Base-by-base conservation (phyloP, 2,329 filamentous ascomycete genomes). In the Zymoseptoria ardabiliae region DNA sequence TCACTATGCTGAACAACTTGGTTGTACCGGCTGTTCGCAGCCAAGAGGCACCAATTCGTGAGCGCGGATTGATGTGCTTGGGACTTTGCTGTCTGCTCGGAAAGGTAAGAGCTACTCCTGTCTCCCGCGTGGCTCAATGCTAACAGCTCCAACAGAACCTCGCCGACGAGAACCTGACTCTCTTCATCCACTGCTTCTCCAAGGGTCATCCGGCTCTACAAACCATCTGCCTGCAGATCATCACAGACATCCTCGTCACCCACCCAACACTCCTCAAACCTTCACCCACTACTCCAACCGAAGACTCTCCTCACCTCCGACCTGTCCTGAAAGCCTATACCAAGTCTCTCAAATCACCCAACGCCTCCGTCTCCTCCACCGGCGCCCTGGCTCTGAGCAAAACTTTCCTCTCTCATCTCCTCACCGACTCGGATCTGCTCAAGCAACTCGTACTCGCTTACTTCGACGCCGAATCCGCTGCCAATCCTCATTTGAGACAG, bases 1-100 rank as follows among this genome's bases (percentile, higher is more conserved):
- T 96, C 3, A 90, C 90, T n/a, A 97, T 97, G 89, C 81, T 99
- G 54, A 97, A 99, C 78, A 97, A 94, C 65, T 82, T 99, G 8
- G 90, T 99, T 50, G 91, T 99, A 2, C 94, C 94, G 6, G 94
- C 94, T 25, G 93, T 99, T 17, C 87, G 93, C 65, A 94, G 89
- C 70, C 91, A 96, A 67, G 92, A 97, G 71, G 90, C 91, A 4
- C 91, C 92, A 0, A 91, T 99, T 51, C 85, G 94, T 62, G 94
- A 99, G 75, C 85, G 91, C 58, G 94, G 94, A 19, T 79, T 99
- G 11, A 81, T 95, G 20, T 97, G 93, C 69, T 78, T 99, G 9
- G 94, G 94, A 3, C 81, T 99, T 9, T 97, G 91, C 73, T 92
- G 92, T 66, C 81, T 99, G 28, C 85, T 99, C 7, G 92, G 96